Evolutionary conservation across 2,329 filamentous ascomycete genomes (phyloP).

Genomic region (Gremmenia infestans): DNA sequence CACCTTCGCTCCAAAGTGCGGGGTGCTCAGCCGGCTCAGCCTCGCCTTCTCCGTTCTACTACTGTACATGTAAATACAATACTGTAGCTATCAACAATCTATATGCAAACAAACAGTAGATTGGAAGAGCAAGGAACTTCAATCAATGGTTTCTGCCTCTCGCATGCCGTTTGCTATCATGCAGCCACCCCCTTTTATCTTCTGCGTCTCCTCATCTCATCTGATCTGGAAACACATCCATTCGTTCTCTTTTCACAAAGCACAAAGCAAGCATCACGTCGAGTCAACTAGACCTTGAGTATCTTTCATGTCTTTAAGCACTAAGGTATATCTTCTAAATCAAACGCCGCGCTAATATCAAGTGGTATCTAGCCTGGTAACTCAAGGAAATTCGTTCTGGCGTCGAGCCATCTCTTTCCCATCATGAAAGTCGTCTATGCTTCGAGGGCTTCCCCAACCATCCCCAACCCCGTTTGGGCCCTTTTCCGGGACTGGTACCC

Average conservation of each 20-base stretch:
- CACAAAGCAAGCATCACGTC: too few relatives aligned
- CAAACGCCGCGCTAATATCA: slow-evolving; percentile 29
- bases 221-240: background rate
- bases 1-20: background rate
- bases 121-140: too few relatives aligned
- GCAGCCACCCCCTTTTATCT: too few relatives aligned
- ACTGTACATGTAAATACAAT: background rate
- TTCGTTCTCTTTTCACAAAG: too few relatives aligned
- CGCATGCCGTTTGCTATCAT: background rate
- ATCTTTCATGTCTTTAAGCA: slow-evolving; percentile 19
- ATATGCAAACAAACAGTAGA: too few relatives aligned
- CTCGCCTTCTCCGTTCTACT: background rate
- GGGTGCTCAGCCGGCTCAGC: slow-evolving; percentile 1
- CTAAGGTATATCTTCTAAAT: slow-evolving; percentile 26
- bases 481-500: slow-evolving; percentile 36
- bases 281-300: background rate
- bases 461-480: slow-evolving; percentile 16
- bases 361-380: slow-evolving; percentile 29
- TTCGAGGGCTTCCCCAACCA: slow-evolving; percentile 19
- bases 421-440: slow-evolving; percentile 14
- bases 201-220: background rate
- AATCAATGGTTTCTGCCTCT: too few relatives aligned
- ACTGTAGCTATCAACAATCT: background rate
- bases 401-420: slow-evolving; percentile 23
- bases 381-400: slow-evolving; percentile 26